phyloP scores from a whole-genome alignment of 768 basidiomycete genomes.

The Roridomyces roridus region DNA sequence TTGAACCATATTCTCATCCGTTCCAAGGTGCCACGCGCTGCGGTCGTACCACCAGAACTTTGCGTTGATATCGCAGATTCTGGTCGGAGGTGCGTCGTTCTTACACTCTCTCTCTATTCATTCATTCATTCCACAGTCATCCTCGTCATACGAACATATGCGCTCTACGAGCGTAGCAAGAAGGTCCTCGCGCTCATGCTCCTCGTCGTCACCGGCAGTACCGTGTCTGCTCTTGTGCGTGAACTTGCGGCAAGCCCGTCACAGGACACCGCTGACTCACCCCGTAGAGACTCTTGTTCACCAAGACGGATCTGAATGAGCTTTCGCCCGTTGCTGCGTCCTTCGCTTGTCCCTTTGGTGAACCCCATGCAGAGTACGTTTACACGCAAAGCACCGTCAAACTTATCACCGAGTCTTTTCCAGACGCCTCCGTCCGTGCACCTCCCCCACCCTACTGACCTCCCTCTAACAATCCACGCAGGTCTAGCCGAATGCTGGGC shows the following conservation, averaged over 20 bases:
- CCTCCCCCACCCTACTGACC: neutral
- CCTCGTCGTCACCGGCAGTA: slow-evolving; percentile 27
- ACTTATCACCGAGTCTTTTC: neutral
- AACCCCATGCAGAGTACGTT: slow-evolving; percentile 18
- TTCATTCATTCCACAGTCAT: slow-evolving; percentile 32
- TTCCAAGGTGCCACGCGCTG: slow-evolving; percentile 37
- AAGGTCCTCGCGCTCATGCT: slow-evolving; percentile 36
- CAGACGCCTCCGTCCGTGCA: slow-evolving; percentile 32
- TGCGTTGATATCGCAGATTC: slow-evolving; percentile 38
- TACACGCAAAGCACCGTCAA: no score
- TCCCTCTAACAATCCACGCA: slow-evolving; percentile 13
- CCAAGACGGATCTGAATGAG: neutral
- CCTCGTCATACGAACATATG: slow-evolving; percentile 50
- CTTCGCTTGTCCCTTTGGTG: slow-evolving; percentile 18
- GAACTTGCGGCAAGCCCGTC: no score
- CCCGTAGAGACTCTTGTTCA: neutral
- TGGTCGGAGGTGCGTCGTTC: slow-evolving; percentile 39
- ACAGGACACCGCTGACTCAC: no score
- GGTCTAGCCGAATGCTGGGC: slow-evolving; percentile 44
- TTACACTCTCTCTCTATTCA: neutral
- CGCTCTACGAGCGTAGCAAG: slow-evolving; percentile 44
- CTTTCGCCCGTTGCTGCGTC: slow-evolving; percentile 1
- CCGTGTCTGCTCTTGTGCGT: slow-evolving; percentile 41
- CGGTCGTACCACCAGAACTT: slow-evolving; percentile 44
- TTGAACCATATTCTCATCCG: neutral